phyloP scores from a whole-genome alignment of 192 early-diverging fungal species.

The Gamsiella multidivaricata region DNA sequence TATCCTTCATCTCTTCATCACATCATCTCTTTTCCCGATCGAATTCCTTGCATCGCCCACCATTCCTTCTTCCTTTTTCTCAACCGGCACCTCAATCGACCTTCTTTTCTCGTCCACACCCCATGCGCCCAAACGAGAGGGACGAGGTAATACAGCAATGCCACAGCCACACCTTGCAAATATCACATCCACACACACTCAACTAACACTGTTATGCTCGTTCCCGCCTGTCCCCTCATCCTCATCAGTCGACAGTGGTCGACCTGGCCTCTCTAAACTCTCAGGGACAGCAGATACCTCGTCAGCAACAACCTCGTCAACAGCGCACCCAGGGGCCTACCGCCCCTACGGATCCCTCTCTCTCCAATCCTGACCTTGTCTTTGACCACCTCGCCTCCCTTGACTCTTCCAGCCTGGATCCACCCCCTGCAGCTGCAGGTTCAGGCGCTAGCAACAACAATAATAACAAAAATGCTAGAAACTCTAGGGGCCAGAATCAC shows the following conservation, averaged over 20 bases:
- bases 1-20: no score
- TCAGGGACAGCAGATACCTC: constrained; percentile 5
- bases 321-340: background rate
- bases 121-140: constrained; percentile 17
- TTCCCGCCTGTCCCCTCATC: background rate
- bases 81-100: background rate
- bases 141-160: constrained; percentile 30
- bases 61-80: background rate
- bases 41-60: no score
- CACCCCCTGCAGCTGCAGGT: background rate
- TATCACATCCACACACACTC: constrained; percentile 4
- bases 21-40: no score
- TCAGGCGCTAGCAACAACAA: constrained; percentile 4
- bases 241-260: constrained; percentile 21
- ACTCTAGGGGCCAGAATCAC: background rate
- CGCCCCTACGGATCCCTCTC: constrained; percentile 1
- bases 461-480: background rate
- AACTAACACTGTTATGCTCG: background rate
- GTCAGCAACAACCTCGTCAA: constrained; percentile 11
- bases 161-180: background rate
- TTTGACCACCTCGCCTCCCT: constrained; percentile 17
- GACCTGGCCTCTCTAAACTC: constrained; percentile 33
- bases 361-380: background rate
- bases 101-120: background rate
- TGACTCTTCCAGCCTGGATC: background rate